Evolutionary conservation across 2,329 filamentous ascomycete genomes (phyloP).

Genomic region (Xylaria sp.): DNA sequence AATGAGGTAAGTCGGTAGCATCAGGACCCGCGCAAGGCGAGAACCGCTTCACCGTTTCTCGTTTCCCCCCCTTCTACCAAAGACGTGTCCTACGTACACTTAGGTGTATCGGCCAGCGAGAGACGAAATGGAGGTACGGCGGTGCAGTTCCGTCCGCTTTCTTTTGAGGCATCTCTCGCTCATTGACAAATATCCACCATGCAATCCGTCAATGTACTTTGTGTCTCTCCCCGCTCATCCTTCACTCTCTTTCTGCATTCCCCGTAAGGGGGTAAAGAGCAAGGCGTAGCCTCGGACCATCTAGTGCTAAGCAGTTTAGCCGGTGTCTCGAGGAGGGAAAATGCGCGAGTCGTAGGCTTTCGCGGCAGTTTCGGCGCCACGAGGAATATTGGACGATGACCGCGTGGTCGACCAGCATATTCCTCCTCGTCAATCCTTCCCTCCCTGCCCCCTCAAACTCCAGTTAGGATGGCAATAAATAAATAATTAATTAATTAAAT

Average conservation of each 20-base stretch:
- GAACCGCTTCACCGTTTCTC: slow-evolving; percentile 2
- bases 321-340: slow-evolving; percentile 16
- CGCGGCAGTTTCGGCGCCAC: slow-evolving; percentile 29
- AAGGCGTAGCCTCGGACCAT: slow-evolving; percentile 10
- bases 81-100: not conserved
- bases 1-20: slow-evolving; percentile 18
- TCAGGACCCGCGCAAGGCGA: slow-evolving; percentile 7
- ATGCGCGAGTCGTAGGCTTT: not conserved
- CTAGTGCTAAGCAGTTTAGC: slow-evolving; percentile 2
- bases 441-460: no score
- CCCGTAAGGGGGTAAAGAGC: slow-evolving; percentile 14
- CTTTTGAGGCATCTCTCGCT: not conserved
- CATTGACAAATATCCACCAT: slow-evolving; percentile 19
- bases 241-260: not conserved
- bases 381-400: slow-evolving; percentile 25
- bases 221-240: not conserved
- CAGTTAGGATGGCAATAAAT: not conserved
- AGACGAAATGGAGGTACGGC: slow-evolving; percentile 10
- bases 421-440: slow-evolving; percentile 5
- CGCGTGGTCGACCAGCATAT: slow-evolving; percentile 36
- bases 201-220: not conserved
- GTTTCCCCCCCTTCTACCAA: slow-evolving; percentile 1
- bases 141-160: slow-evolving; percentile 22
- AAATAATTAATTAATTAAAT: no score
- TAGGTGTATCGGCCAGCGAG: slow-evolving; percentile 20